phyloP scores from a whole-genome alignment of 164 flowering plant genomes.

The Taxillus chinensis region DNA sequence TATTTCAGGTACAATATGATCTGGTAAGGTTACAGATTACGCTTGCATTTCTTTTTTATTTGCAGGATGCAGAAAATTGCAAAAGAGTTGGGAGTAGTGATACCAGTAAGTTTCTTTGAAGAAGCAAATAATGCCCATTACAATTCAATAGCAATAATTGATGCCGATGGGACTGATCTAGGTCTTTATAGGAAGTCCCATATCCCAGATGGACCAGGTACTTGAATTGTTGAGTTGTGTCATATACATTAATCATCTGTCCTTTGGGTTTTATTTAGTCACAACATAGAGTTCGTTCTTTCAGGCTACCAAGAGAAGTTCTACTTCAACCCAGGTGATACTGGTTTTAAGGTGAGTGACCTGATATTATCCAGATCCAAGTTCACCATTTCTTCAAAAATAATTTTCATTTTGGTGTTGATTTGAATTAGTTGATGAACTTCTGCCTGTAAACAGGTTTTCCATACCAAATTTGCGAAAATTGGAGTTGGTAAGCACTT shows the following conservation, averaged over 20 bases:
- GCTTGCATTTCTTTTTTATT: neutral
- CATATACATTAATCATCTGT: neutral
- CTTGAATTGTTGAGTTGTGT: conserved; percentile 3
- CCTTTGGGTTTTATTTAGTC: neutral
- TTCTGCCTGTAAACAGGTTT: conserved; percentile 52
- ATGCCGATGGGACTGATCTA: conserved; percentile 93
- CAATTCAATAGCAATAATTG: conserved; percentile 88
- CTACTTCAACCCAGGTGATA: conserved; percentile 96
- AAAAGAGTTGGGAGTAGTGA: conserved; percentile 86
- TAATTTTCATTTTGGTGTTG: neutral
- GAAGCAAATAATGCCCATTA: conserved; percentile 97
- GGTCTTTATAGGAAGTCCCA: conserved; percentile 95
- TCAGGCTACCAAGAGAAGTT: conserved; percentile 97
- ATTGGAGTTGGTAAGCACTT: conserved; percentile 87
- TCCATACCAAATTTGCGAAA: conserved; percentile 80
- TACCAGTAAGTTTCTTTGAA: conserved; percentile 97
- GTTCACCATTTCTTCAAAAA: neutral
- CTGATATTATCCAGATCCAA: neutral
- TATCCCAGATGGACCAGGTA: conserved; percentile 97
- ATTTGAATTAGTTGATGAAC: conserved; percentile 1
- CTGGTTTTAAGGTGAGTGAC: conserved; percentile 80
- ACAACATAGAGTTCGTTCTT: conserved; percentile 7
- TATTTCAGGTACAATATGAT: neutral
- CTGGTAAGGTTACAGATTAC: neutral
- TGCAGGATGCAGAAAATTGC: conserved; percentile 90